These are phyloP conservation scores for Talaromyces wortmannii DNA, from an alignment of 495 filamentous ascomycete genomes.

Conservation along the genomic window DNA sequence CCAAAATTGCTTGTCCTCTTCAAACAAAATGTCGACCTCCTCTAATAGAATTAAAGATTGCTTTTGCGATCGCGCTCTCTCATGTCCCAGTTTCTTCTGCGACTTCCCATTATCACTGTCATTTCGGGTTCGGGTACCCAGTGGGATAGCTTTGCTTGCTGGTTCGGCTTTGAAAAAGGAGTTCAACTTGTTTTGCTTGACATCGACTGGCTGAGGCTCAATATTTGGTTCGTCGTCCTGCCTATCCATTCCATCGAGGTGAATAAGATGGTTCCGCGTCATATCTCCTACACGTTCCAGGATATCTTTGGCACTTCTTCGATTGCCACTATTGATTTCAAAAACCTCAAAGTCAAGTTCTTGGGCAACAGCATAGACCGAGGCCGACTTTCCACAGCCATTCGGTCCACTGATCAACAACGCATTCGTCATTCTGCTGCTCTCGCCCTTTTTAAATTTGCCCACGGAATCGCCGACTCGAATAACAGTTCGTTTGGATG, in stretches of 20 bases:
- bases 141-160: constrained; percentile 11
- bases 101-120: constrained; percentile 6
- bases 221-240: constrained; percentile 13
- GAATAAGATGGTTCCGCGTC: constrained; percentile 90
- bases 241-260: constrained; percentile 17
- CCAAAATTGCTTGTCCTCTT: constrained; percentile 96
- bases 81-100: constrained; percentile 9
- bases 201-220: constrained; percentile 36
- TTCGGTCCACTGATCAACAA: constrained; percentile 83
- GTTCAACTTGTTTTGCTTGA: constrained; percentile 69
- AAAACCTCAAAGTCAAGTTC: constrained; percentile 94
- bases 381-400: constrained; percentile 90
- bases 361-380: constrained; percentile 89
- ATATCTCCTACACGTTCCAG: constrained; percentile 91
- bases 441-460: constrained; percentile 26
- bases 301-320: constrained; percentile 84
- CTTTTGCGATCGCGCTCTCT: constrained; percentile 54
- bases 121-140: background rate
- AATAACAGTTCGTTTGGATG: constrained; percentile 56
- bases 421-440: constrained; percentile 44
- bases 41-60: constrained; percentile 94
- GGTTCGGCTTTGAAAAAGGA: constrained; percentile 64
- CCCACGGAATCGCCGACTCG: constrained; percentile 43
- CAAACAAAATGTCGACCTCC: constrained; percentile 89
- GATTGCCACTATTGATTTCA: constrained; percentile 80